Conservation (phyloP, 148 eudicot genomes). For the Chenopodium quinoa region DNA sequence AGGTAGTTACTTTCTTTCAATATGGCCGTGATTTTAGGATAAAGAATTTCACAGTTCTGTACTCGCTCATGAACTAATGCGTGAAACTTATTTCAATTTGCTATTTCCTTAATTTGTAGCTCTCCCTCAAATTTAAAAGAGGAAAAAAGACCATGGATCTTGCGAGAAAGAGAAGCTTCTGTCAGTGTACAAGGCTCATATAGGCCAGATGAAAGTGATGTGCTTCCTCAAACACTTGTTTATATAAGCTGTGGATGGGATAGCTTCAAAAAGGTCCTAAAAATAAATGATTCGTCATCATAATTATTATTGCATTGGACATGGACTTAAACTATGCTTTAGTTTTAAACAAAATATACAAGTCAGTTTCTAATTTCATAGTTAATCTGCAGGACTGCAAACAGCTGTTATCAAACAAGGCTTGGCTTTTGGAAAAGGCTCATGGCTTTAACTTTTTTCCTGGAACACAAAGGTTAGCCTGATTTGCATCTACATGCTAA, state of each 20-base stretch:
- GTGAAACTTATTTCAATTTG: conserved; percentile 5
- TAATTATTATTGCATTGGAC: conserved; percentile 6
- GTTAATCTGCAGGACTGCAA: conserved; percentile 62
- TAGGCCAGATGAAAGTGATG: conserved; percentile 45
- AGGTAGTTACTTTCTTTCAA: conserved; percentile 40
- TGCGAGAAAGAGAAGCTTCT: conserved; percentile 84
- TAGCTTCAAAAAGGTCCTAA: conserved; percentile 81
- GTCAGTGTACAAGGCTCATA: conserved; percentile 46
- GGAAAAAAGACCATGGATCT: conserved; percentile 93
- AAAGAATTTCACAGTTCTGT: background rate
- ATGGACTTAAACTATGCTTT: background rate
- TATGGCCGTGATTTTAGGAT: conserved; percentile 6
- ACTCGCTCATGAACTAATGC: background rate
- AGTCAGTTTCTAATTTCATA: conserved; percentile 19
- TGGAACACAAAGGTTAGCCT: conserved; percentile 78
- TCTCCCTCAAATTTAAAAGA: conserved; percentile 47
- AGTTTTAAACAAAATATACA: background rate
- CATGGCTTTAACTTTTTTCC: conserved; percentile 98
- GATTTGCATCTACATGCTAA: background rate
- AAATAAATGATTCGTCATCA: background rate
- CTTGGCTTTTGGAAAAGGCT: conserved; percentile 85
- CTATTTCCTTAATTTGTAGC: conserved; percentile 34
- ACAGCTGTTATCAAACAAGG: conserved; percentile 66
- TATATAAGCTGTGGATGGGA: conserved; percentile 98
- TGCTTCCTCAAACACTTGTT: conserved; percentile 75